Percentiles rank a stretch among this genome's conserved stretches.
Evolutionary conservation across 805 yeast species (phyloP).

Genomic region (Ogataea populi-albae): DNA sequence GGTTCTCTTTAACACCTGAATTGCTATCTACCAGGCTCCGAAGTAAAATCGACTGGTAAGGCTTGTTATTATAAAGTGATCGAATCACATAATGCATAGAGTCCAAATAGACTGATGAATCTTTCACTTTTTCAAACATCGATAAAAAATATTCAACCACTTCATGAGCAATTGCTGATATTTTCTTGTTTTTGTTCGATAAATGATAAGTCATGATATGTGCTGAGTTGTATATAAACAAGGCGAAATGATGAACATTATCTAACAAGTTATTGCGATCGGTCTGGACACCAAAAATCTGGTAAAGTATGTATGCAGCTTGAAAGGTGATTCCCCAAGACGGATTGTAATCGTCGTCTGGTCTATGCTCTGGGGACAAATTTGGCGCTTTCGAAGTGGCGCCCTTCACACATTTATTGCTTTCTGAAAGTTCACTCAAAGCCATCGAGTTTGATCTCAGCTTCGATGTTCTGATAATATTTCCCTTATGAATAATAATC

Average conservation of each 20-base stretch:
- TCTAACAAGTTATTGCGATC: constrained; percentile 38
- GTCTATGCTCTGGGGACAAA: constrained; percentile 10
- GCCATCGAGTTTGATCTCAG: constrained; percentile 17
- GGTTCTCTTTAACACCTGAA: background rate
- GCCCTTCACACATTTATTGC: background rate
- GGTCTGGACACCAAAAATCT: constrained; percentile 53
- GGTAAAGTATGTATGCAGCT: constrained; percentile 72
- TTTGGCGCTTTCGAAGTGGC: background rate
- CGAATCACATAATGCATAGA: constrained; percentile 11
- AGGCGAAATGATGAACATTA: constrained; percentile 36
- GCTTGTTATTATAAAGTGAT: constrained; percentile 12
- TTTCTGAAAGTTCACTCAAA: background rate
- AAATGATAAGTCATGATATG: constrained; percentile 66
- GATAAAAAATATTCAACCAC: constrained; percentile 25
- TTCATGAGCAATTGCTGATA: constrained; percentile 38
- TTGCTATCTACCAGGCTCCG: constrained; percentile 1
- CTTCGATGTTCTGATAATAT: constrained; percentile 41
- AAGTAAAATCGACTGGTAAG: constrained; percentile 14
- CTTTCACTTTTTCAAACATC: constrained; percentile 8
- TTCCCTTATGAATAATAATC: constrained; percentile 65
- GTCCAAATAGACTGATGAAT: constrained; percentile 8
- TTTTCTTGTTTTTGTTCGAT: constrained; percentile 27
- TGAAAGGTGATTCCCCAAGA: constrained; percentile 82
- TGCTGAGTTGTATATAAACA: constrained; percentile 39
- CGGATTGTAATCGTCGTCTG: constrained; percentile 52